Base-by-base conservation (phyloP, 2,329 filamentous ascomycete genomes). In the Helminthosporium solani region DNA sequence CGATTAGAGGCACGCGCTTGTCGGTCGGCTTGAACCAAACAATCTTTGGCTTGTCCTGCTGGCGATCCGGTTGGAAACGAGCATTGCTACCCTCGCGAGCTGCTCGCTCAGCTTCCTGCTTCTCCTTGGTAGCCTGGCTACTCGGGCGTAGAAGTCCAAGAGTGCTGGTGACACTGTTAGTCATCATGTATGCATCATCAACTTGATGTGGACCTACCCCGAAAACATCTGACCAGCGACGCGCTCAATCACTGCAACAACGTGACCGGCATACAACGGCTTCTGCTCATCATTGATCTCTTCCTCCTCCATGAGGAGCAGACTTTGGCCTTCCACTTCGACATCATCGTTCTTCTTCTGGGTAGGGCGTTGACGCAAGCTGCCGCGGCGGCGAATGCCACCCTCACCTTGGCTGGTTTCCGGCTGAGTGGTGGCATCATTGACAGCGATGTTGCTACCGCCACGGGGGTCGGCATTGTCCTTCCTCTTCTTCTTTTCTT, bases 301-400 rank as follows among this genome's bases (percentile, higher is more conserved):
- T 69, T 99, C 94, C 68, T 99, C 94, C 67, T 99, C 94, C 54
- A 97, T 94, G 15, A 99, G 83, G 18, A 99, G 84, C 47, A 99
- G 80, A 69, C 92, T 97, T 73, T 99, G 94, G 20, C 94, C 94
- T 70, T 99, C 94, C 21, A 99, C 94, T 72, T 99, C 94, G 20
- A 99, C 94, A 70, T 99, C 94, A 58, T 99, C 94, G 54, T 99
- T 99, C 83, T 99, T 99, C 84, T 99, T 99, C 74, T 99, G 94
- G 0, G 92, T 97, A 7, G 94, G 94, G 43, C 94, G 87, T 76
- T 97, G 94, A 64, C 94, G 87, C 58, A 99, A 82, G 80, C 92
- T 97, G 57, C 94, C 94, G 65, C 94, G 88, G 57, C 94, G 84
- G 60, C 92, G 88, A 54, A 99, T 85, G 50, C 91, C 89, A 63